phyloP scores from a whole-genome alignment of 352 stramenopile species.

The Globisporangium splendens region DNA sequence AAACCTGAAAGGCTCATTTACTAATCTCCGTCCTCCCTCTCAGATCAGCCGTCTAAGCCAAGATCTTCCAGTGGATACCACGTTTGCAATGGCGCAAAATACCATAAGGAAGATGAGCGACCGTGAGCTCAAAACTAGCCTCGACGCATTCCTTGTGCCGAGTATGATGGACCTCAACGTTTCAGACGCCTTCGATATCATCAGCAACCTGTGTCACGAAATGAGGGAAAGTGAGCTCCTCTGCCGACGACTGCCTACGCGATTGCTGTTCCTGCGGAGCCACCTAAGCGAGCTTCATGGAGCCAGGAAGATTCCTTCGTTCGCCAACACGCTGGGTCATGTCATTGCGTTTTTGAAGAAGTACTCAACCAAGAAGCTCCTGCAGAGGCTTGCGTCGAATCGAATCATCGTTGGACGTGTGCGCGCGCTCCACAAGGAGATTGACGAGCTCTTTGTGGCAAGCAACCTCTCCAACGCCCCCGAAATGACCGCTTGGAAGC shows the following conservation, averaged over 20 bases:
- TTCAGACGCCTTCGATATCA: background rate
- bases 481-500: background rate
- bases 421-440: background rate
- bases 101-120: too few relatives aligned
- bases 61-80: too few relatives aligned
- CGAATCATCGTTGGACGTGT: background rate
- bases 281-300: constrained; percentile 20
- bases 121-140: too few relatives aligned
- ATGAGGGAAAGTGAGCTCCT: constrained; percentile 11
- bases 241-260: constrained; percentile 4
- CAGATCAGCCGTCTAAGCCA: too few relatives aligned
- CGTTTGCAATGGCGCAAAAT: too few relatives aligned
- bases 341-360: constrained; percentile 20
- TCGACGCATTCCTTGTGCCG: background rate
- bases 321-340: constrained; percentile 19
- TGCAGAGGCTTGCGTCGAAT: constrained; percentile 1
- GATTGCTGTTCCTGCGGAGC: constrained; percentile 19
- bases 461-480: constrained; percentile 1
- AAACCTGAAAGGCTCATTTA: too few relatives aligned
- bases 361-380: too few relatives aligned
- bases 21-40: too few relatives aligned
- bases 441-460: too few relatives aligned
- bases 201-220: constrained; percentile 4
- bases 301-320: constrained; percentile 23
- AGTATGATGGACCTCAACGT: background rate